Evolutionary conservation across 2,329 filamentous ascomycete genomes (phyloP).

Genomic region (Fusarium sp.): DNA sequence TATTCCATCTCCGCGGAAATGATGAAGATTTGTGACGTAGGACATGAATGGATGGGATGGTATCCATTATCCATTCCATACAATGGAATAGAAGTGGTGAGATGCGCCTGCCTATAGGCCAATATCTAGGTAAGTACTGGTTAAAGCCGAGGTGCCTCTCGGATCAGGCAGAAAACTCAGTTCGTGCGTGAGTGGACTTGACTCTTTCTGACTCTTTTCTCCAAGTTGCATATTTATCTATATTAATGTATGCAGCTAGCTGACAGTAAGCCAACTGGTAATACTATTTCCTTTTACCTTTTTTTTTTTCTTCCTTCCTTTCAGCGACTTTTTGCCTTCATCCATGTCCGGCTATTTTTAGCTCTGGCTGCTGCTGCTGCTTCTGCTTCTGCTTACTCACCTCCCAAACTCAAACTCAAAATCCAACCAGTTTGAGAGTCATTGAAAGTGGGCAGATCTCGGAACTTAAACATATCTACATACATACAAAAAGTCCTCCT

Average conservation of each 20-base stretch:
- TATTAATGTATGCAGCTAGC: background rate
- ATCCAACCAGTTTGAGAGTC: slow-evolving; percentile 12
- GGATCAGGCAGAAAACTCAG: background rate
- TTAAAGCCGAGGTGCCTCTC: slow-evolving; percentile 1
- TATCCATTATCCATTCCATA: background rate
- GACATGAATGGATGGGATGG: background rate
- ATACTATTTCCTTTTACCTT: background rate
- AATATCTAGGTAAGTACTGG: background rate
- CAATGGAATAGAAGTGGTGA: background rate
- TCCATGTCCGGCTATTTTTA: slow-evolving; percentile 17
- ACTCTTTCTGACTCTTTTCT: background rate
- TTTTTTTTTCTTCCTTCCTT: background rate
- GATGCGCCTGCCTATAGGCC: background rate
- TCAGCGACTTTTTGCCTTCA: background rate
- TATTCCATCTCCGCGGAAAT: slow-evolving; percentile 8
- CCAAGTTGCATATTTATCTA: background rate
- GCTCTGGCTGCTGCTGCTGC: background rate
- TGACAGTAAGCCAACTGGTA: background rate
- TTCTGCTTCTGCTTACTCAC: slow-evolving; percentile 16
- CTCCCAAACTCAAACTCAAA: slow-evolving; percentile 15
- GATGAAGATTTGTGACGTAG: slow-evolving; percentile 4
- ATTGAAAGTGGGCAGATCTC: slow-evolving; percentile 29
- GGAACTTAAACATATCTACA: slow-evolving; percentile 20
- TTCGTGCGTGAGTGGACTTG: background rate
- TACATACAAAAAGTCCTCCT: background rate